Conservation (phyloP, 345 rosid species). For the Tarenaya hassleriana region DNA sequence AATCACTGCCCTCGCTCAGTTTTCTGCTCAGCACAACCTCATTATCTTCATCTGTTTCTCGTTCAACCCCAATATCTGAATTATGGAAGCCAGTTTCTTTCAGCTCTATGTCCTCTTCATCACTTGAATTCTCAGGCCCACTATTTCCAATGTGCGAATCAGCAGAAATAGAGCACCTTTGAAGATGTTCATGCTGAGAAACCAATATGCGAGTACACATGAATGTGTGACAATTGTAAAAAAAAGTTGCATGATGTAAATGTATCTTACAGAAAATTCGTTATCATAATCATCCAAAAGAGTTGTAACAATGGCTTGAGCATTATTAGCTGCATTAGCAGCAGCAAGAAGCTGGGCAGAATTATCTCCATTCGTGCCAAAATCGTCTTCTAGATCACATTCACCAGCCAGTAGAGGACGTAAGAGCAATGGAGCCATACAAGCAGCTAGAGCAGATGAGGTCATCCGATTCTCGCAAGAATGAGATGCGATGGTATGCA, state of each 20-base stretch:
- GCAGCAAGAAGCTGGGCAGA: conserved; percentile 99
- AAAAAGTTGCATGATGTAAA: conserved; percentile 1
- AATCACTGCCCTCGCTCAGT: conserved; percentile 84
- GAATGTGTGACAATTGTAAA: conserved; percentile 4
- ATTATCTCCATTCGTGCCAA: conserved; percentile 69
- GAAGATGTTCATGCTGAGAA: conserved; percentile 73
- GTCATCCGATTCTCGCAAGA: conserved; percentile 84
- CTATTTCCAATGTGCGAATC: conserved; percentile 84
- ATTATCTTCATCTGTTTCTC: conserved; percentile 62
- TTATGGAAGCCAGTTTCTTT: conserved; percentile 69
- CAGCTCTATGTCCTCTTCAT: conserved; percentile 65
- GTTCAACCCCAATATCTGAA: conserved; percentile 68
- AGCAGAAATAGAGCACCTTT: conserved; percentile 88
- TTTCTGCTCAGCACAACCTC: conserved; percentile 69
- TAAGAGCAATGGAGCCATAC: conserved; percentile 97
- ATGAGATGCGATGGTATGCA: conserved; percentile 75
- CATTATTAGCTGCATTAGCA: conserved; percentile 94
- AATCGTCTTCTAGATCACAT: conserved; percentile 91
- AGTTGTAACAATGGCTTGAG: conserved; percentile 80
- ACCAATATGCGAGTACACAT: conserved; percentile 14
- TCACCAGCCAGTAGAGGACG: conserved; percentile 95
- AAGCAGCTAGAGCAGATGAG: conserved; percentile 96
- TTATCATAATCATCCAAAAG: conserved; percentile 90
- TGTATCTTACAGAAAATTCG: conserved; percentile 75
- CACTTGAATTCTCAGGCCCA: conserved; percentile 81